Conservation (phyloP, 2,329 filamentous ascomycete genomes). For the Gyromitra esculenta region DNA sequence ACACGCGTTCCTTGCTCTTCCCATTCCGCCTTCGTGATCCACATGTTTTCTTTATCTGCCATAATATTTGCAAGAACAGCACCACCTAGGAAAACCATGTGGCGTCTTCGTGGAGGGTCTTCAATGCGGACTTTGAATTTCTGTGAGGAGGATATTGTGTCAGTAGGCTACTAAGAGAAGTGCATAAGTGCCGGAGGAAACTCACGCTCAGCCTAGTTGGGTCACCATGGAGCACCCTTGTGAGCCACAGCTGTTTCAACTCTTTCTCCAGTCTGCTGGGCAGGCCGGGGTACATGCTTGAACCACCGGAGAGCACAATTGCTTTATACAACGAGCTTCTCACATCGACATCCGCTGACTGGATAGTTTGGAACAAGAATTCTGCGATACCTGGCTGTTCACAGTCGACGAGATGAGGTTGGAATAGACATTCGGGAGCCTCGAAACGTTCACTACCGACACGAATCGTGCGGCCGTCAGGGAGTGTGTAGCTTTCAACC, state of each 20-base stretch:
- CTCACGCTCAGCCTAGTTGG: conserved; percentile 83
- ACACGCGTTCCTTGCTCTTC: conserved; percentile 86
- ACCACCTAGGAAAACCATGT: conserved; percentile 99
- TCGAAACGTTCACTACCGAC: conserved; percentile 98
- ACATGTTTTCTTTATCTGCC: conserved; percentile 99
- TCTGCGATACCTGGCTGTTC: conserved; percentile 97
- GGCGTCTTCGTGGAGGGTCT: conserved; percentile 90
- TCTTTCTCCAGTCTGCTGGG: conserved; percentile 97
- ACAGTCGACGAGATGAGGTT: conserved; percentile 96
- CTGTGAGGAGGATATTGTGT: conserved; percentile 60
- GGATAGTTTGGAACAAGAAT: conserved; percentile 98
- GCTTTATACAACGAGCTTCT: conserved; percentile 94
- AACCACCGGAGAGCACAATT: conserved; percentile 93
- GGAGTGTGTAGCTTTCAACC: conserved; percentile 96
- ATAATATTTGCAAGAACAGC: conserved; percentile 98
- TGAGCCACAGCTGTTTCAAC: conserved; percentile 97
- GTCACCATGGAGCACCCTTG: conserved; percentile 86
- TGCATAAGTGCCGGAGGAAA: conserved; percentile 30
- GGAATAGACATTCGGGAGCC: conserved; percentile 97
- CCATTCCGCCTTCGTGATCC: conserved; percentile 98
- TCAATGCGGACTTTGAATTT: conserved; percentile 99
- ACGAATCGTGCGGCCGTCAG: conserved; percentile 93
- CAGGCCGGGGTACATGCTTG: conserved; percentile 98
- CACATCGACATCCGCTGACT: conserved; percentile 93
- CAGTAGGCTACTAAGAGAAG: neutral